These are phyloP conservation scores for Colletotrichum salicis DNA, from an alignment of 2,329 filamentous ascomycete genomes.

Conservation along the genomic window DNA sequence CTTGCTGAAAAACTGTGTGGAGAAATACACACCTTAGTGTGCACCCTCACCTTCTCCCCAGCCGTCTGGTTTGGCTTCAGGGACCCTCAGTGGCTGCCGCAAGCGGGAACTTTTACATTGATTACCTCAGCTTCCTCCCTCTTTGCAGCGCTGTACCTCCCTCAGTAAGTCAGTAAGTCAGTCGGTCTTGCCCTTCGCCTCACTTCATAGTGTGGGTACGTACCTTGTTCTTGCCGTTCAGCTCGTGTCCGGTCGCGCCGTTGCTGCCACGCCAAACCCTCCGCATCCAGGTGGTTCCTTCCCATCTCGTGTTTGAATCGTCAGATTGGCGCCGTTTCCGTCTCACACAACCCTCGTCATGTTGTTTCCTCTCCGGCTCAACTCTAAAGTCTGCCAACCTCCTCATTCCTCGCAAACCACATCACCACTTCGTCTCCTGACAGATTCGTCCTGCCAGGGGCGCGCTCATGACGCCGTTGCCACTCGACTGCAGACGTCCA, in stretches of 20 bases:
- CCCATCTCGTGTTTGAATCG: neutral
- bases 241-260: neutral
- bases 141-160: neutral
- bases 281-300: neutral
- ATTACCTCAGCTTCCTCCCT: slow-evolving; percentile 1
- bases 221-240: neutral
- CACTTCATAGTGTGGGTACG: neutral
- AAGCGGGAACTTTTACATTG: neutral
- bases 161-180: neutral
- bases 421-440: neutral
- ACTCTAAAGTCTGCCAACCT: neutral
- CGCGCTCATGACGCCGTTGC: neutral
- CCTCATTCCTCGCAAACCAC: slow-evolving; percentile 1
- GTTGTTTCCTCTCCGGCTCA: neutral
- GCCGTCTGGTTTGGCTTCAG: neutral
- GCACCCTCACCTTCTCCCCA: neutral
- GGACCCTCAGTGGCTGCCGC: neutral
- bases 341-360: slow-evolving; percentile 3
- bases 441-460: neutral
- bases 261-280: neutral
- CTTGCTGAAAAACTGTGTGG: neutral
- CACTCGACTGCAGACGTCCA: neutral
- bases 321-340: slow-evolving; percentile 9
- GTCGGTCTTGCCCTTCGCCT: neutral
- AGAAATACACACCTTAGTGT: neutral